Conservation (phyloP, 805 yeast genomes). For the Myxozyma melibiosi region DNA sequence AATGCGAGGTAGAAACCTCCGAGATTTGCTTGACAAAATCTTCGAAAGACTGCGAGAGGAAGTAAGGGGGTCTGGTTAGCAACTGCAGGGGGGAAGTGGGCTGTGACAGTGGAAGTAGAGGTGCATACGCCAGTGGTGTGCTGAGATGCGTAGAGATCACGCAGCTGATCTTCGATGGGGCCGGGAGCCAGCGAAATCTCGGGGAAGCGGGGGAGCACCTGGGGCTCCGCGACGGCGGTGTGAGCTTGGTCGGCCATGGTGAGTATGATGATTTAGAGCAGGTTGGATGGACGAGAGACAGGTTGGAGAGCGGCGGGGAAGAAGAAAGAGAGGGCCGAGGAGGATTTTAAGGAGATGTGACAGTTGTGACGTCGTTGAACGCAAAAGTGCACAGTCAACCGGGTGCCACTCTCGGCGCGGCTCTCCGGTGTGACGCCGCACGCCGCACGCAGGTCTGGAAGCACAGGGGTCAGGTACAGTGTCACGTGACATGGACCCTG, state of each 20-base stretch:
- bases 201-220: neutral
- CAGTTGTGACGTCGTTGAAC: too few species aligned
- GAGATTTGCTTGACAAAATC: neutral
- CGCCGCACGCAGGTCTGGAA: neutral
- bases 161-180: neutral
- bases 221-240: neutral
- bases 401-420: neutral
- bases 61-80: neutral
- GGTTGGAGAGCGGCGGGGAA: neutral
- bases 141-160: neutral
- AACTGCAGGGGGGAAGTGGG: too few species aligned
- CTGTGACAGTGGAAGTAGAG: too few species aligned
- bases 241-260: neutral
- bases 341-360: neutral
- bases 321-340: neutral
- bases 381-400: neutral
- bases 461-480: too few species aligned
- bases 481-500: too few species aligned
- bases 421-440: too few species aligned
- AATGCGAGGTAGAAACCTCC: neutral
- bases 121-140: too few species aligned
- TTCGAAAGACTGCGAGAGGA: neutral
- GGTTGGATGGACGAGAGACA: too few species aligned
- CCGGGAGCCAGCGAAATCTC: neutral
- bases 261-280: too few species aligned